phyloP scores from a whole-genome alignment of 805 yeast genomes.

The Wickerhamomyces silvicola region DNA sequence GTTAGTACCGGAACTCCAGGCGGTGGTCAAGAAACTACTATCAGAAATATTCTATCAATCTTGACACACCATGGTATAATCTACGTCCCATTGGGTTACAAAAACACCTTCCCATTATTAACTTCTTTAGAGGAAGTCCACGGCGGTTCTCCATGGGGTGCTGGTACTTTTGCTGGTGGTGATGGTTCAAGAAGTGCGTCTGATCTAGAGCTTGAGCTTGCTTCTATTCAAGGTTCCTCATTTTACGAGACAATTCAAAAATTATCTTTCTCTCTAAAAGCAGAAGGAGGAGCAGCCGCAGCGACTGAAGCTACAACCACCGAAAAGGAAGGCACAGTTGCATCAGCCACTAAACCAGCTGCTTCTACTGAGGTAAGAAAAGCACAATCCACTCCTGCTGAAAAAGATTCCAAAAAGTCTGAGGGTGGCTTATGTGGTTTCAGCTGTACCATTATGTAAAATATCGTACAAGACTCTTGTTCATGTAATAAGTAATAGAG shows the following conservation, averaged over 20 bases:
- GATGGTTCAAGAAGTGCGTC: slow-evolving; percentile 71
- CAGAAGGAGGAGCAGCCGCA: slow-evolving; percentile 6
- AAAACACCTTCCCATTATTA: slow-evolving; percentile 44
- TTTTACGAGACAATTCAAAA: slow-evolving; percentile 44
- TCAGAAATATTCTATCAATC: slow-evolving; percentile 47
- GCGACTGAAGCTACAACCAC: slow-evolving; percentile 6
- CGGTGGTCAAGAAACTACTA: slow-evolving; percentile 74
- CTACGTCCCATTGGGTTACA: slow-evolving; percentile 72
- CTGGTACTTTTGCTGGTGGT: slow-evolving; percentile 69
- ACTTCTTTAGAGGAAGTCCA: slow-evolving; percentile 59
- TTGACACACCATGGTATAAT: slow-evolving; percentile 72
- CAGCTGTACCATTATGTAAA: slow-evolving; percentile 29
- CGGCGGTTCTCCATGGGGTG: slow-evolving; percentile 85
- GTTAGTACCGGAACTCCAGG: slow-evolving; percentile 67
- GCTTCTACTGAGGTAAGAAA: slow-evolving; percentile 14
- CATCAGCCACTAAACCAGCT: slow-evolving; percentile 6
- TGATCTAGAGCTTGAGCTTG: slow-evolving; percentile 56
- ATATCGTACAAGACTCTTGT: too few relatives aligned
- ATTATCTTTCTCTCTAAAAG: slow-evolving; percentile 14
- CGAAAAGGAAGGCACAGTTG: slow-evolving; percentile 4
- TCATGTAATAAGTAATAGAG: too few relatives aligned
- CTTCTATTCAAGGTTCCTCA: slow-evolving; percentile 57
- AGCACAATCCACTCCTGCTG: slow-evolving; percentile 12
- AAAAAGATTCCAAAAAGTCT: slow-evolving; percentile 16
- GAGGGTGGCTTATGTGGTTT: slow-evolving; percentile 19